These are phyloP conservation scores for Cokeromyces recurvatus DNA, from an alignment of 371 early-diverging fungal genomes.

Conservation along the genomic window DNA sequence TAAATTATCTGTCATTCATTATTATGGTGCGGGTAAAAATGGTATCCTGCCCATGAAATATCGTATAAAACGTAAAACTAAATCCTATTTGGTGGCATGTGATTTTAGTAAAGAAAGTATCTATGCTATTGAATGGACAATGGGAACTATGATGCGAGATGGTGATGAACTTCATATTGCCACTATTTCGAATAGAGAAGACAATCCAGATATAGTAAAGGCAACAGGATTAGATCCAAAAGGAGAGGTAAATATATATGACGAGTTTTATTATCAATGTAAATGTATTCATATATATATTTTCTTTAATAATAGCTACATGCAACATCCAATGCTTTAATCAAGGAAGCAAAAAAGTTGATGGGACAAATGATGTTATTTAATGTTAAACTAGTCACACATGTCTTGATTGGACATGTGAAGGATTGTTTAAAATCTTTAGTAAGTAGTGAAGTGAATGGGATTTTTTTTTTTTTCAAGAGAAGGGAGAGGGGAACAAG, in stretches of 20 bases:
- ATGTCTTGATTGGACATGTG: slow-evolving; percentile 47
- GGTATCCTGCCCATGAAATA: slow-evolving; percentile 10
- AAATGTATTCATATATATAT: no score
- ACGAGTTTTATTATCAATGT: not conserved
- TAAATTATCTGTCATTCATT: slow-evolving; percentile 1
- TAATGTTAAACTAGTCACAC: slow-evolving; percentile 46
- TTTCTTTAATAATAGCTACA: slow-evolving; percentile 20
- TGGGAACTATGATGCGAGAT: slow-evolving; percentile 53
- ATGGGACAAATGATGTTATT: slow-evolving; percentile 38
- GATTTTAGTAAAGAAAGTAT: slow-evolving; percentile 41
- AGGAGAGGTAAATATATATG: slow-evolving; percentile 15
- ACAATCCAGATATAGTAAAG: slow-evolving; percentile 34
- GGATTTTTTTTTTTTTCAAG: no score
- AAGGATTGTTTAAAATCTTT: slow-evolving; percentile 29
- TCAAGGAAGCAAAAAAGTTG: slow-evolving; percentile 18
- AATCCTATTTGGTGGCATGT: slow-evolving; percentile 34
- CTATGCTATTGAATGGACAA: slow-evolving; percentile 49
- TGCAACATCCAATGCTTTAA: slow-evolving; percentile 20
- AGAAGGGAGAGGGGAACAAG: no score
- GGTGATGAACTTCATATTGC: slow-evolving; percentile 53
- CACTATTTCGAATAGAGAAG: slow-evolving; percentile 45
- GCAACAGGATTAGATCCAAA: slow-evolving; percentile 18
- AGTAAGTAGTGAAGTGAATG: slow-evolving; percentile 24
- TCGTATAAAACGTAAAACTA: slow-evolving; percentile 13
- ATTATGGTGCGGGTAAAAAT: slow-evolving; percentile 25